A percentile compares a stretch with the other conserved stretches of the same genome.
Evolutionary conservation across 2,329 filamentous ascomycete genomes (phyloP).

Genomic region (Onygenales sp.): DNA sequence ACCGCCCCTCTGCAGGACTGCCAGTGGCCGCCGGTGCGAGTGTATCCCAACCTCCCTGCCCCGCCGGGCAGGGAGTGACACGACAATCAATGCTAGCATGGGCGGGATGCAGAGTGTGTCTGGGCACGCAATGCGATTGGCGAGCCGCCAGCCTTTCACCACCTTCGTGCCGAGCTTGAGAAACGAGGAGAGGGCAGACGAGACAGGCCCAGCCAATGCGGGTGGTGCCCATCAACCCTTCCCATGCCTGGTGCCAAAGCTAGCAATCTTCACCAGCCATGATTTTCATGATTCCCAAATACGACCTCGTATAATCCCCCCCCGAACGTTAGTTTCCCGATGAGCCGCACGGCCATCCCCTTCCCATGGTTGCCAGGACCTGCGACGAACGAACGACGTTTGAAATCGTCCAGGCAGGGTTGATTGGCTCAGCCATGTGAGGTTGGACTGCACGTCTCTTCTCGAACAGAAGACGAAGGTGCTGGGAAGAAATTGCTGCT

Average conservation of each 20-base stretch:
- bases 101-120: neutral
- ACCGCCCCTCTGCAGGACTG: slow-evolving; percentile 2
- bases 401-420: no score
- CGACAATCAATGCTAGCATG: neutral
- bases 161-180: neutral
- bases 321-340: slow-evolving; percentile 2
- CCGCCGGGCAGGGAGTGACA: neutral
- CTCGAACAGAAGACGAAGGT: neutral
- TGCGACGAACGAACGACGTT: no score
- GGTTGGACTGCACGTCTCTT: neutral
- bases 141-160: neutral
- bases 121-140: neutral
- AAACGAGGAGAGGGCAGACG: neutral
- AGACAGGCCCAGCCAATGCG: neutral
- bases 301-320: neutral
- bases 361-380: no score
- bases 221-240: neutral
- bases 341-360: neutral
- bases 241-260: neutral
- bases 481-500: neutral
- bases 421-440: neutral
- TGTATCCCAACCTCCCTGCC: neutral
- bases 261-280: neutral
- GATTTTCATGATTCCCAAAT: slow-evolving; percentile 5
- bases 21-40: neutral